phyloP scores from a whole-genome alignment of 306 rosid species.

The Acacia acuminata region DNA sequence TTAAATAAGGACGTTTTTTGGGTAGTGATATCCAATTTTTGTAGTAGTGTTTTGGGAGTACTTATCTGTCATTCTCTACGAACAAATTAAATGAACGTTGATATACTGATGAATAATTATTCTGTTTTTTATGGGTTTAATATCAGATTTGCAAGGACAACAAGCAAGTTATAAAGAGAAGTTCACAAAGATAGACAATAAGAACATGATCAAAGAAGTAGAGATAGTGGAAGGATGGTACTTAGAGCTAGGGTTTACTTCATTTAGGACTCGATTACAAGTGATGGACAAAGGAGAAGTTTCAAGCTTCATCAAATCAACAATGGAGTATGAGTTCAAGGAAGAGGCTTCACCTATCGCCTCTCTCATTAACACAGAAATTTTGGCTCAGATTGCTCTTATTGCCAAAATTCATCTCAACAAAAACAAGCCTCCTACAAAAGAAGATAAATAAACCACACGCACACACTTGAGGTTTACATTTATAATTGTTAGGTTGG shows the following conservation, averaged over 20 bases:
- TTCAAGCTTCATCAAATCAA: conserved; percentile 48
- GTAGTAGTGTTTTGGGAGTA: neutral
- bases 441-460: too few species aligned
- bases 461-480: too few species aligned
- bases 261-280: conserved; percentile 16
- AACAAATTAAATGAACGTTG: neutral
- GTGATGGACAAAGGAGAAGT: conserved; percentile 38
- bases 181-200: neutral
- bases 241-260: conserved; percentile 57
- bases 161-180: conserved; percentile 13
- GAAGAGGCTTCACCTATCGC: conserved; percentile 55
- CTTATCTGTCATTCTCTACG: too few species aligned
- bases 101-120: neutral
- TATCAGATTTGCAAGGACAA: neutral
- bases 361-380: conserved; percentile 32
- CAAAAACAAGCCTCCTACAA: neutral
- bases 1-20: too few species aligned
- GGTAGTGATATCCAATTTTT: too few species aligned
- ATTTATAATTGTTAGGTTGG: too few species aligned
- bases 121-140: neutral
- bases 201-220: conserved; percentile 47
- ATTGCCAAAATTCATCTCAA: conserved; percentile 35
- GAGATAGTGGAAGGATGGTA: conserved; percentile 68
- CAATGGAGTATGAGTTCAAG: conserved; percentile 51
- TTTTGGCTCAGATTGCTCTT: neutral